Percentiles rank a stretch among this genome's conserved stretches.
phyloP scores from a whole-genome alignment of 257 asterid species.

The Jaltomata sinuosa region DNA sequence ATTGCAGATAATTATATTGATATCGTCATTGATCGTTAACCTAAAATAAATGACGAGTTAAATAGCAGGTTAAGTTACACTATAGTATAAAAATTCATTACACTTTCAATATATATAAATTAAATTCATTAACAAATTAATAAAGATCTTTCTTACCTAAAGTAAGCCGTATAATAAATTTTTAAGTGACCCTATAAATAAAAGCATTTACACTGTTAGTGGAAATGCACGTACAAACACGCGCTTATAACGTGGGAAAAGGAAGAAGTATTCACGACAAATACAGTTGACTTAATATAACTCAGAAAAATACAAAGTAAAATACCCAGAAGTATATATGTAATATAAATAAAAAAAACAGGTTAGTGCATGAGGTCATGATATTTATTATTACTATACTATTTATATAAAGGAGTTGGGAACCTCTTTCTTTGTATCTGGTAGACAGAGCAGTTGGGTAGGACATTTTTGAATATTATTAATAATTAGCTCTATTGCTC shows the following conservation, averaged over 20 bases:
- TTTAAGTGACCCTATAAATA: too few species aligned
- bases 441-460: constrained; percentile 19
- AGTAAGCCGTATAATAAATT: too few species aligned
- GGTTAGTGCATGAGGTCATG: background rate
- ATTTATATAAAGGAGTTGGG: constrained; percentile 18
- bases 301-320: background rate
- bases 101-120: background rate
- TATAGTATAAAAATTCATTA: background rate
- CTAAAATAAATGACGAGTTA: background rate
- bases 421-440: constrained; percentile 21
- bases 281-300: background rate
- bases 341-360: background rate
- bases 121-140: background rate
- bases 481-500: background rate
- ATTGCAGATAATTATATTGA: background rate
- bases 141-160: too few species aligned
- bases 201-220: background rate
- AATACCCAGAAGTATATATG: background rate
- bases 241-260: background rate
- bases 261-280: background rate
- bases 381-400: background rate
- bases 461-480: constrained; percentile 14
- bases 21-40: background rate
- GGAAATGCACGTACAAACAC: background rate
- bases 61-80: background rate